Evolutionary conservation across 202 grass and related monocot genomes (phyloP).

Genomic region (Setaria italica): DNA sequence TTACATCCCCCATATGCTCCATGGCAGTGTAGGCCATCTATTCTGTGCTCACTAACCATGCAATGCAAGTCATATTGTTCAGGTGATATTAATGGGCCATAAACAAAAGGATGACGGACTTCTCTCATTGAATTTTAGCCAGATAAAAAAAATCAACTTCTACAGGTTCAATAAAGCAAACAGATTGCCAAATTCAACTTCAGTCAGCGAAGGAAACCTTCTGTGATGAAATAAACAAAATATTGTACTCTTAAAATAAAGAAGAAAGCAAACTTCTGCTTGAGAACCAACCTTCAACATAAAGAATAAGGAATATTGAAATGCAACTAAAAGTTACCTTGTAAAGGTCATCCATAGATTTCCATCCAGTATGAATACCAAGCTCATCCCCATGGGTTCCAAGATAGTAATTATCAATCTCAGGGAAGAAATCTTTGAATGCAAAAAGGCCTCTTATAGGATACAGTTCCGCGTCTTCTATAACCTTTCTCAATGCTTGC

Average conservation of each 20-base stretch:
- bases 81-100: background rate
- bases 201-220: conserved; percentile 13
- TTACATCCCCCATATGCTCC: background rate
- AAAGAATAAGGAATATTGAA: conserved; percentile 7
- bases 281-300: conserved; percentile 22
- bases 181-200: background rate
- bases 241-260: conserved; percentile 22
- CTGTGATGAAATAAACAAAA: conserved; percentile 25
- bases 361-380: conserved; percentile 82
- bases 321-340: conserved; percentile 60
- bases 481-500: conserved; percentile 72
- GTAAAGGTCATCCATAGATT: conserved; percentile 77
- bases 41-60: conserved; percentile 13
- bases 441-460: conserved; percentile 88
- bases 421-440: conserved; percentile 77
- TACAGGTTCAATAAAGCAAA: conserved; percentile 16
- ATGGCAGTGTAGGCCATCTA: conserved; percentile 28
- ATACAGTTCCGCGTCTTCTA: conserved; percentile 87
- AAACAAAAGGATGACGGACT: background rate
- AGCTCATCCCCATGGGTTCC: conserved; percentile 58
- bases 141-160: background rate
- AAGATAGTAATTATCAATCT: conserved; percentile 90
- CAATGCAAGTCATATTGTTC: conserved; percentile 25
- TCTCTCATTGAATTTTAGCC: background rate
- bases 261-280: background rate